Conservation (phyloP, 2,329 filamentous ascomycete genomes). For the Colletotrichum graminicola region DNA sequence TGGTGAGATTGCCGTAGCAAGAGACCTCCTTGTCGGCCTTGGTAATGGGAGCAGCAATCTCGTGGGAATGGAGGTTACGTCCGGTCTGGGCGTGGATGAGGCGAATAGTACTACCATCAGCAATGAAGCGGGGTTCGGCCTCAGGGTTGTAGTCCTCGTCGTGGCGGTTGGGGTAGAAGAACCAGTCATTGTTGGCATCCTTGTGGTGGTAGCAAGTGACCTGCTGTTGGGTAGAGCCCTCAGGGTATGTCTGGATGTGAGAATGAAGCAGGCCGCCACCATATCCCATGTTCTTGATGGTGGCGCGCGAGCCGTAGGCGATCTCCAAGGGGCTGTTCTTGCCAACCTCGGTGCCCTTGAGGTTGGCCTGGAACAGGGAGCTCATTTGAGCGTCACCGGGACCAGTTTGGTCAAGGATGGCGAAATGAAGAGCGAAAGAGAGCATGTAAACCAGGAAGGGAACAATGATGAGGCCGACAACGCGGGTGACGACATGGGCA, state of each 20-base stretch:
- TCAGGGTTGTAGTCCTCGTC: constrained; percentile 80
- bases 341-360: constrained; percentile 92
- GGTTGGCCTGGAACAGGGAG: constrained; percentile 97
- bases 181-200: constrained; percentile 99
- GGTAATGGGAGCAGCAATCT: constrained; percentile 87
- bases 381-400: constrained; percentile 99
- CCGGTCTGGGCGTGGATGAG: constrained; percentile 95
- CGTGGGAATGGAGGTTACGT: constrained; percentile 95
- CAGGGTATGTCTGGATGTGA: constrained; percentile 95
- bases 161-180: constrained; percentile 92
- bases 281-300: constrained; percentile 99
- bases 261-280: constrained; percentile 96
- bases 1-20: constrained; percentile 92
- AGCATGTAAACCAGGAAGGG: constrained; percentile 94
- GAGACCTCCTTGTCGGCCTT: constrained; percentile 95
- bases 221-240: constrained; percentile 94
- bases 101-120: constrained; percentile 82
- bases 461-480: constrained; percentile 88
- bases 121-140: constrained; percentile 80
- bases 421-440: constrained; percentile 94
- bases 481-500: constrained; percentile 82
- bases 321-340: constrained; percentile 95
- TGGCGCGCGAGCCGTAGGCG: constrained; percentile 88
- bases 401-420: constrained; percentile 91
- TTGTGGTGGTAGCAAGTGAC: constrained; percentile 99